These are phyloP conservation scores for Fusarium albosuccineum DNA, from an alignment of 2,329 filamentous ascomycete species.

Conservation along the genomic window DNA sequence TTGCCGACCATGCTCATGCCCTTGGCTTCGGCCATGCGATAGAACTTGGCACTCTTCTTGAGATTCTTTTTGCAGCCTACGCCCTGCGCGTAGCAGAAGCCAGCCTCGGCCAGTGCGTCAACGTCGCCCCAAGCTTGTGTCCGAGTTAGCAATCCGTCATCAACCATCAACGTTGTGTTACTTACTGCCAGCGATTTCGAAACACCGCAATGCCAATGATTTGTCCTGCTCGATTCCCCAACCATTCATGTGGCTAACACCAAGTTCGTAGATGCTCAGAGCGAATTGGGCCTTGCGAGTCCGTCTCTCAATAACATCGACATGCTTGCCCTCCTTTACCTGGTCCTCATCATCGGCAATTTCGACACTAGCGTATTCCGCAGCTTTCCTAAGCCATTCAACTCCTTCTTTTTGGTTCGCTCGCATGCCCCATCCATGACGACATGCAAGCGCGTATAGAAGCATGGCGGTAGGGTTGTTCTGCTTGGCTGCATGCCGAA, in stretches of 20 bases:
- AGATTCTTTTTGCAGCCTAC: conserved; percentile 95
- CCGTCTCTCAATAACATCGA: conserved; percentile 78
- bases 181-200: conserved; percentile 92
- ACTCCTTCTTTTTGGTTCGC: conserved; percentile 91
- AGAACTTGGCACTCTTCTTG: conserved; percentile 92
- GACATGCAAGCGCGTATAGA: conserved; percentile 91
- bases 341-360: conserved; percentile 84
- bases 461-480: conserved; percentile 95
- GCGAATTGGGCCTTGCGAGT: conserved; percentile 93
- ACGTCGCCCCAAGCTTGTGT: conserved; percentile 86
- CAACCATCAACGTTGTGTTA: not conserved
- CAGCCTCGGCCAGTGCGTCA: conserved; percentile 93
- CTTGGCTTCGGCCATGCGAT: conserved; percentile 89
- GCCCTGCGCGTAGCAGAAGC: conserved; percentile 95
- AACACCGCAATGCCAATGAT: conserved; percentile 86
- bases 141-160: conserved; percentile 35
- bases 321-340: conserved; percentile 71
- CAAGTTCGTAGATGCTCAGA: conserved; percentile 94
- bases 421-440: conserved; percentile 98
- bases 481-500: conserved; percentile 87
- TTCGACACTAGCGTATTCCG: conserved; percentile 84
- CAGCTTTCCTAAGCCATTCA: conserved; percentile 91
- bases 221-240: conserved; percentile 98
- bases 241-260: conserved; percentile 96
- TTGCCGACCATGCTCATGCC: conserved; percentile 98